Percentiles rank a stretch among this genome's conserved stretches.
Conservation (phyloP, 768 basidiomycete genomes). For the Macrolepiota albuminosa region DNA sequence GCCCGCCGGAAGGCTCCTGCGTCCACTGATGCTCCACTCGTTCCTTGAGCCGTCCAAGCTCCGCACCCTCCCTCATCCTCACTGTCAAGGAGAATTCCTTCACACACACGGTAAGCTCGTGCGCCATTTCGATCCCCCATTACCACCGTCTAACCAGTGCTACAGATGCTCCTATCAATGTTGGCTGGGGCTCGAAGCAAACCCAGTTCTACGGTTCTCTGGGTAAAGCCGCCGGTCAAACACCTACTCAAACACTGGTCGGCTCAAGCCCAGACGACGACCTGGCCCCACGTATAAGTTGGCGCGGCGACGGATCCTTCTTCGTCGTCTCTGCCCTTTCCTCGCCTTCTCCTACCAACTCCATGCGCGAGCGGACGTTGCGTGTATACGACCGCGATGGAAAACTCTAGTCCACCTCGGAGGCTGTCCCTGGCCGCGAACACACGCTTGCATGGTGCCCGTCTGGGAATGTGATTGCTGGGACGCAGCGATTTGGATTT, state of each 20-base stretch:
- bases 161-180: conserved; percentile 84
- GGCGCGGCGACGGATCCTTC: conserved; percentile 91
- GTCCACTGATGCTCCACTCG: no score
- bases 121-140: background rate
- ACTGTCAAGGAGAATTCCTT: no score
- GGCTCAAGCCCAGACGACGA: conserved; percentile 72
- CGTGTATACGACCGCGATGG: conserved; percentile 76
- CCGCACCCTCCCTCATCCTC: no score
- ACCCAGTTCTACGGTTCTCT: conserved; percentile 97
- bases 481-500: conserved; percentile 77
- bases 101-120: background rate
- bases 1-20: no score
- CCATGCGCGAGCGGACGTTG: conserved; percentile 47
- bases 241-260: conserved; percentile 33
- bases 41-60: no score
- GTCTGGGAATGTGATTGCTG: conserved; percentile 79
- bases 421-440: conserved; percentile 79
- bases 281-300: conserved; percentile 66
- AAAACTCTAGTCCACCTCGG: conserved; percentile 77
- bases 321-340: conserved; percentile 83
- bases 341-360: conserved; percentile 20
- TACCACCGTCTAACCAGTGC: conserved; percentile 1
- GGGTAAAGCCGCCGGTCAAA: conserved; percentile 78
- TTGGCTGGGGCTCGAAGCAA: conserved; percentile 96
- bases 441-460: conserved; percentile 81